Evolutionary conservation across 2,329 filamentous ascomycete species (phyloP).

Genomic region (Sporothrix protearum): DNA sequence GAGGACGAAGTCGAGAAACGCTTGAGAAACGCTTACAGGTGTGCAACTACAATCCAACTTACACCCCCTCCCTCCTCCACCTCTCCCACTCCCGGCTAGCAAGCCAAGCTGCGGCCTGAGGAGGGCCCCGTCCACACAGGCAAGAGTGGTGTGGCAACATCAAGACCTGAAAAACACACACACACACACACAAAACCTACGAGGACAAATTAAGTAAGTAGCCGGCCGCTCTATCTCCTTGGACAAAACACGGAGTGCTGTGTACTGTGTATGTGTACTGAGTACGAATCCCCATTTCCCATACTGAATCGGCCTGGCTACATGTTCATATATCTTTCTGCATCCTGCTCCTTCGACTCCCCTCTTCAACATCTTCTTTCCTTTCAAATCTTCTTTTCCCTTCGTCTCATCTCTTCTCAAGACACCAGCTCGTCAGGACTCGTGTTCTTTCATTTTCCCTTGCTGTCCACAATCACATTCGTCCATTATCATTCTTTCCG

Average conservation of each 20-base stretch:
- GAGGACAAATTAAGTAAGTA: conserved; percentile 17
- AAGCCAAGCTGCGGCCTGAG: background rate
- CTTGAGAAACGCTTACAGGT: conserved; percentile 3
- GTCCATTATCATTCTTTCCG: background rate
- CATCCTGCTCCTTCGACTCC: conserved; percentile 6
- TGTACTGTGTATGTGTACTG: background rate
- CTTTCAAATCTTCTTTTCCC: background rate
- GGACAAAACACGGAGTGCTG: background rate
- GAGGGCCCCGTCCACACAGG: background rate
- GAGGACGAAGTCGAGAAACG: conserved; percentile 7
- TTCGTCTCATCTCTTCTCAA: background rate
- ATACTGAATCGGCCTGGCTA: background rate
- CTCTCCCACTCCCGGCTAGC: background rate
- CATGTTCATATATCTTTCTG: conserved; percentile 19
- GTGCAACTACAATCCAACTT: background rate
- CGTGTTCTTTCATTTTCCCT: background rate
- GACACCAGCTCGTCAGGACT: background rate
- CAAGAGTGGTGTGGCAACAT: conserved; percentile 16
- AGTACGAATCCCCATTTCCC: background rate
- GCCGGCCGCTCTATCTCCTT: conserved; percentile 13
- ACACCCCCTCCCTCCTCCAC: background rate
- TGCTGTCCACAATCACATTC: background rate
- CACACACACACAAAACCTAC: background rate
- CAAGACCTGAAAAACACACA: background rate
- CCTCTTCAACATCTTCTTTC: background rate